Evolutionary conservation across 2,329 filamentous ascomycete species (phyloP), one percentile per base, ranked within the genome.

Genomic region (Calonectria hawksworthii): DNA sequence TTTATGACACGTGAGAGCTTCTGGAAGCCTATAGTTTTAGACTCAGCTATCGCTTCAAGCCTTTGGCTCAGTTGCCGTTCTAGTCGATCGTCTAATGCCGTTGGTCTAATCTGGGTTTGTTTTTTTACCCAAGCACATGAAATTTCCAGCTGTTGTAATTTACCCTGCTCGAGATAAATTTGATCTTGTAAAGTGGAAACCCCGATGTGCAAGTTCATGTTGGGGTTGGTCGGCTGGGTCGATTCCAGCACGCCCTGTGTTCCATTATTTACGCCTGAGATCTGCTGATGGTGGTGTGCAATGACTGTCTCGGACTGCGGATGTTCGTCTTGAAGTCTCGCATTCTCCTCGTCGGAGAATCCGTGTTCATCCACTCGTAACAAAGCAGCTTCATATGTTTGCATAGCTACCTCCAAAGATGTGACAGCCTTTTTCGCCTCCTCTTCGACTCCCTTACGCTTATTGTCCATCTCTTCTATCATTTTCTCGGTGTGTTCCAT

Each of bases 101-200:
- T 30, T 16, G 65, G 18, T n/a, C 71, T 54, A 14, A 26, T 16
- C 28, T 32, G 28, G 7, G 64, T 75, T 9, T 74, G 47, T 23
- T 68, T 26, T 41, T 67, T 54, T 11, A 75, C 52, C 4, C 8
- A 47, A 8, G 23, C 26, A 72, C 50, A 67, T 4, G 26, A 61
- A 0, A 6, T 41, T 26, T 70, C 30, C 4, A 79, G 30, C 1
- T 23, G 34, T 50, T 64, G 26, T 5, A 77, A 50, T 4, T 32
- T 74, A 7, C 73, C 69, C 8, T 73, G 26, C 11, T 75, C 63
- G 0, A 14, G 23, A 0, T 32, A 11, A 0, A 73, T 65, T 28
- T 73, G 63, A 38, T 70, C 56, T n/a, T 76, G 63, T 7, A 79
- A 16, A 0, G 41, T 34, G 0, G 50, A 50, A 23, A 79, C 67